Percentiles rank a stretch among this genome's conserved stretches.
These are phyloP conservation scores for Colletotrichum eleusines DNA, from an alignment of 2,329 filamentous ascomycete species.

Conservation along the genomic window DNA sequence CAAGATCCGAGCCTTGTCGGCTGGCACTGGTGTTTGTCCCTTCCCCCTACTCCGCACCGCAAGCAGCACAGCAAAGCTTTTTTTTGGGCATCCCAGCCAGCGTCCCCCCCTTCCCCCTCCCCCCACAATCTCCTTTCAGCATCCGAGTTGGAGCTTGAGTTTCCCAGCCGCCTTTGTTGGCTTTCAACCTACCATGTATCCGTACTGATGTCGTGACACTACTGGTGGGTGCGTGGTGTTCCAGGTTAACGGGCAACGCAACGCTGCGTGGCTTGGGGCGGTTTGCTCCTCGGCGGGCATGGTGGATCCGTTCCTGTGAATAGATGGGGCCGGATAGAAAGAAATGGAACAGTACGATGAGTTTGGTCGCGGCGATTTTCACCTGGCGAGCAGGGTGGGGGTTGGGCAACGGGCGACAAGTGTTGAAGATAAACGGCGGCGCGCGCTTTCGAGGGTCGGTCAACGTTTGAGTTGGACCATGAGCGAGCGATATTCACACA, in stretches of 20 bases:
- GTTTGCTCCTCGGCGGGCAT: conserved; percentile 29
- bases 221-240: conserved; percentile 1
- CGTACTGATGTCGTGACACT: not conserved
- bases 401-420: no score
- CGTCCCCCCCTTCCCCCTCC: no score
- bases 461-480: not conserved
- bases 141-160: not conserved
- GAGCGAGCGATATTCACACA: not conserved
- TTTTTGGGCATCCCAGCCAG: not conserved
- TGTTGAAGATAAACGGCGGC: not conserved
- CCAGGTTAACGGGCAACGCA: conserved; percentile 35
- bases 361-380: not conserved
- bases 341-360: conserved; percentile 30
- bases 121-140: conserved; percentile 20
- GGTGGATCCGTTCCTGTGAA: conserved; percentile 8
- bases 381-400: no score
- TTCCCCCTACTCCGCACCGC: not conserved
- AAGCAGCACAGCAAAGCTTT: not conserved
- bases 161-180: not conserved
- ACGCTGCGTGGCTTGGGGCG: conserved; percentile 31
- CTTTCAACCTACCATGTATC: not conserved
- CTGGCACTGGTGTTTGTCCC: not conserved
- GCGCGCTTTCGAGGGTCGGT: not conserved
- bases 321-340: conserved; percentile 28
- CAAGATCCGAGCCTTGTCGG: conserved; percentile 5